Conservation (phyloP, 441 rosid genomes). For the Populus tomentosa region DNA sequence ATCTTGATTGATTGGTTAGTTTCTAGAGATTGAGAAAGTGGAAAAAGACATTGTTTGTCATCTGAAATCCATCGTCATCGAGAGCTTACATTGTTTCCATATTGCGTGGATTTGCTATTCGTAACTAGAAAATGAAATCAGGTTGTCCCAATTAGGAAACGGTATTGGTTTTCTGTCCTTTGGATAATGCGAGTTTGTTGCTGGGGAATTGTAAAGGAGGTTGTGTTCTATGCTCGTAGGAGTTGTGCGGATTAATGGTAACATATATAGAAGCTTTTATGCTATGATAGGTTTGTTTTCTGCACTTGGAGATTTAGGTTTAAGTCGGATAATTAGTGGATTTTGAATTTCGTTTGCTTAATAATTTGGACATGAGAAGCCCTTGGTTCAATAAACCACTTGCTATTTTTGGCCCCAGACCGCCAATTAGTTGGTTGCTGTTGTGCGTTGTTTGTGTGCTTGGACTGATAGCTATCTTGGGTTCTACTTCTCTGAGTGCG, state of each 20-base stretch:
- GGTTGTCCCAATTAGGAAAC: not conserved
- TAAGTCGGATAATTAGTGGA: conserved; percentile 26
- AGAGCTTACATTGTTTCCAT: conserved; percentile 7
- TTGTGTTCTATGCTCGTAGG: conserved; percentile 28
- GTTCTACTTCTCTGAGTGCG: conserved; percentile 55
- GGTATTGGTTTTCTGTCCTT: not conserved
- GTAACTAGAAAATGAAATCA: conserved; percentile 15
- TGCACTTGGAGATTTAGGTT: conserved; percentile 23
- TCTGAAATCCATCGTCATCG: conserved; percentile 16
- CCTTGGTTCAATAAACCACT: conserved; percentile 60
- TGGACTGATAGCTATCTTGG: conserved; percentile 61
- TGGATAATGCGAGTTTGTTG: conserved; percentile 13
- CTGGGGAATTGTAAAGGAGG: not conserved
- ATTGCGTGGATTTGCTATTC: conserved; percentile 24
- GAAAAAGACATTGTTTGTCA: conserved; percentile 11
- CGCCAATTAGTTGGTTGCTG: conserved; percentile 58
- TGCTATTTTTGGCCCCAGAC: conserved; percentile 66
- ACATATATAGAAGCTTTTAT: conserved; percentile 26
- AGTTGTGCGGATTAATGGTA: conserved; percentile 26
- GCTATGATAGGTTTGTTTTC: conserved; percentile 41
- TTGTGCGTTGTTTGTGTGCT: conserved; percentile 61
- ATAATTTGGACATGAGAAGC: conserved; percentile 80
- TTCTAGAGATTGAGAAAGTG: too few species aligned
- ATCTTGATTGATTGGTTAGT: conserved; percentile 17
- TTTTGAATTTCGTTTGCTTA: conserved; percentile 17